Conservation (phyloP, 306 rosid species). For the barrel medic (Medicago truncatula) region DNA sequence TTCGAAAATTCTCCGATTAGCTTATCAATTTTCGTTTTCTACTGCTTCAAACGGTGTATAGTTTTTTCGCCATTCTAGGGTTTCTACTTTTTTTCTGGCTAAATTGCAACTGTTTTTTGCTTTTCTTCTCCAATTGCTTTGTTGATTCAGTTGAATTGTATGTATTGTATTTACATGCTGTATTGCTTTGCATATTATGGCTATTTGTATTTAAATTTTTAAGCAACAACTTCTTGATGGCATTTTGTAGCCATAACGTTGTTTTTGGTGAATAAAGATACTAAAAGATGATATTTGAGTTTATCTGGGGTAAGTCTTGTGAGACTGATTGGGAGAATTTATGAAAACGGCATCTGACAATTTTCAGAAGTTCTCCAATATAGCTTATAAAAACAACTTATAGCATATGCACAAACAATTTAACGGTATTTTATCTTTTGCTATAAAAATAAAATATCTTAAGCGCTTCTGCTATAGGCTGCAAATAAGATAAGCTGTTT, state of each 20-base stretch:
- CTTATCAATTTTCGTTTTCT: background rate
- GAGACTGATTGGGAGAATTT: too few relatives aligned
- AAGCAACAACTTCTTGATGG: background rate
- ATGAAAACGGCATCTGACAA: too few relatives aligned
- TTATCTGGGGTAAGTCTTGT: too few relatives aligned
- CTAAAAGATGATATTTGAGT: background rate
- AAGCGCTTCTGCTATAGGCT: too few relatives aligned
- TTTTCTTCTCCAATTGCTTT: constrained; percentile 18
- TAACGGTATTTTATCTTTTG: too few relatives aligned
- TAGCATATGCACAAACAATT: too few relatives aligned
- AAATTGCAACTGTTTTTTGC: constrained; percentile 15
- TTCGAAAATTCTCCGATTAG: constrained; percentile 1
- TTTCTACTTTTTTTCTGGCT: constrained; percentile 32
- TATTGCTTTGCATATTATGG: background rate
- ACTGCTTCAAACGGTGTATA: constrained; percentile 25
- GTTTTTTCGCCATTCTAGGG: constrained; percentile 38
- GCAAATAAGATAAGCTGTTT: too few relatives aligned
- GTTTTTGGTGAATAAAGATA: background rate
- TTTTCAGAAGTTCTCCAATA: too few relatives aligned
- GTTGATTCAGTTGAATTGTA: constrained; percentile 23
- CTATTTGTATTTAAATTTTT: constrained; percentile 12
- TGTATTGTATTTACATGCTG: background rate
- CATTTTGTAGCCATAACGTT: background rate
- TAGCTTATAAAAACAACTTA: too few relatives aligned
- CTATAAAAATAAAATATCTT: too few relatives aligned